These are phyloP conservation scores for Psilocybe azurescens DNA, from an alignment of 768 basidiomycete species.

Conservation along the genomic window DNA sequence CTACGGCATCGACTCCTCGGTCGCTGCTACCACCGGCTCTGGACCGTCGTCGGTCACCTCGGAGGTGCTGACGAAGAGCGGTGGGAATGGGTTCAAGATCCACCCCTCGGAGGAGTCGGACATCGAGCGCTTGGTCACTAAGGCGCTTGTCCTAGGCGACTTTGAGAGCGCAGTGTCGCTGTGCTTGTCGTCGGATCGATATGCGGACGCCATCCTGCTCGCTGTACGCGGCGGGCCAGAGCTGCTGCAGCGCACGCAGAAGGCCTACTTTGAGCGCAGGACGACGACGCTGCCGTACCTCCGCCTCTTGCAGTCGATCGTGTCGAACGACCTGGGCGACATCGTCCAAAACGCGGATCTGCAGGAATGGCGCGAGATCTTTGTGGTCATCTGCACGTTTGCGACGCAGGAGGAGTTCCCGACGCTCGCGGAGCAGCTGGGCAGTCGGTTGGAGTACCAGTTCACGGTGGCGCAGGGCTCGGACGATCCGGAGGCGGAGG, in stretches of 20 bases:
- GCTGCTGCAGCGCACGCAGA: constrained; percentile 86
- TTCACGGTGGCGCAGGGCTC: constrained; percentile 62
- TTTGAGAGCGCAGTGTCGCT: constrained; percentile 91
- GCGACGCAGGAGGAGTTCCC: constrained; percentile 85
- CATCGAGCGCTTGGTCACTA: constrained; percentile 86
- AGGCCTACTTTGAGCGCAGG: constrained; percentile 89
- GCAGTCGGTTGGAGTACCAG: constrained; percentile 88
- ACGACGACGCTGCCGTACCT: constrained; percentile 83
- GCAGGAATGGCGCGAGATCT: constrained; percentile 94
- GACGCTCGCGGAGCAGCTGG: constrained; percentile 89
- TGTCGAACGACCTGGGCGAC: constrained; percentile 89
- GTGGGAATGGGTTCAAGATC: constrained; percentile 87
- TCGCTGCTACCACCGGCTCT: constrained; percentile 95
- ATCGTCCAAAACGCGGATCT: constrained; percentile 97
- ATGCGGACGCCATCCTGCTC: constrained; percentile 93
- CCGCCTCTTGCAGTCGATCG: constrained; percentile 93
- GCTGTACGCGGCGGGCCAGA: constrained; percentile 91
- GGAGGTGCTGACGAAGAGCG: constrained; percentile 67
- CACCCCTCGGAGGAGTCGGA: constrained; percentile 89
- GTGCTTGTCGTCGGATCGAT: constrained; percentile 87
- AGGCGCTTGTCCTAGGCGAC: constrained; percentile 95
- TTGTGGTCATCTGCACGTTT: constrained; percentile 96
- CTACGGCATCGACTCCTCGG: constrained; percentile 84
- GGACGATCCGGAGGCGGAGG: constrained; percentile 45
- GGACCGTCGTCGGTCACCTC: constrained; percentile 83